phyloP scores from a whole-genome alignment of 2,329 filamentous ascomycete genomes.

The Colletotrichum magnum region DNA sequence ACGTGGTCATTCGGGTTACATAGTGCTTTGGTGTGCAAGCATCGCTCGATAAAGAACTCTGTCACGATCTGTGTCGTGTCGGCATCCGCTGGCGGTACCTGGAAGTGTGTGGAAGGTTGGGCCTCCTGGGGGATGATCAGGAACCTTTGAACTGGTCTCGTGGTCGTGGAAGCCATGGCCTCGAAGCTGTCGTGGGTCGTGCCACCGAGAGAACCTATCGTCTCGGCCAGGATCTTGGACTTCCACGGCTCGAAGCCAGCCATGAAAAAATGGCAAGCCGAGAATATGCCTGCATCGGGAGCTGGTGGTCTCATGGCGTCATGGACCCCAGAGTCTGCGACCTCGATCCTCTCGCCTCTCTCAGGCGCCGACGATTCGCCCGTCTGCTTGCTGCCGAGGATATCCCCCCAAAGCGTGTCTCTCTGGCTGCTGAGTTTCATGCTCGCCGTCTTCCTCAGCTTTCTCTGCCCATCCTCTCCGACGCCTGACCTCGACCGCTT shows the following conservation, averaged over 20 bases:
- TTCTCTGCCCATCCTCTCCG: conserved; percentile 76
- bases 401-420: conserved; percentile 91
- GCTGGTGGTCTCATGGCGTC: conserved; percentile 42
- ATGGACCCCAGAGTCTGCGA: conserved; percentile 50
- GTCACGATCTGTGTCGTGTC: conserved; percentile 73
- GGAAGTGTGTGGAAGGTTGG: conserved; percentile 60
- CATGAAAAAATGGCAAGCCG: conserved; percentile 70
- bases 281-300: conserved; percentile 62
- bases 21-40: conserved; percentile 82
- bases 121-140: conserved; percentile 69
- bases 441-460: conserved; percentile 89
- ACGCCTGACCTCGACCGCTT: conserved; percentile 72
- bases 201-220: conserved; percentile 64
- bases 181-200: conserved; percentile 58
- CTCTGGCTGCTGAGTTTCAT: conserved; percentile 85
- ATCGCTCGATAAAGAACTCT: conserved; percentile 94
- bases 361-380: conserved; percentile 29
- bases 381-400: conserved; percentile 67
- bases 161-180: conserved; percentile 53
- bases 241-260: conserved; percentile 70
- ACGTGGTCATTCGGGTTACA: conserved; percentile 78
- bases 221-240: conserved; percentile 62
- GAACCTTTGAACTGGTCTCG: conserved; percentile 58
- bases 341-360: conserved; percentile 35
- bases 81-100: conserved; percentile 51